Base-by-base conservation (phyloP, 2,329 filamentous ascomycete species). In the Arthrobotrys musiformis region DNA sequence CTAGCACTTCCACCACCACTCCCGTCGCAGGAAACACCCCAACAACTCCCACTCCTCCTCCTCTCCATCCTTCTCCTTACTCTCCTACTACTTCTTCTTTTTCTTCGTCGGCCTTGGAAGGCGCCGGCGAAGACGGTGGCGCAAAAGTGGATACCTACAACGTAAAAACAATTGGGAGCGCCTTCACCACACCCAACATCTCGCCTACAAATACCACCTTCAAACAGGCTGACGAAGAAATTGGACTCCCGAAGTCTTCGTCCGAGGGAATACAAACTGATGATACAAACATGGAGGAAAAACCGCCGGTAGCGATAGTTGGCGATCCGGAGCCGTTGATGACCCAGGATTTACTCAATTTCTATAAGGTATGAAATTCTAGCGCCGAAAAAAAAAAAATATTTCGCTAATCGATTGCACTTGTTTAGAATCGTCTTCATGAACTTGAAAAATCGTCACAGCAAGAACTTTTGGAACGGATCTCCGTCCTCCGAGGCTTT, bases 321-420 rank as follows among this genome's bases (percentile, higher is more conserved):
- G 73, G 73, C 22, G 73, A 77, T 69, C 73, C 73, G 61, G 73
- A 77, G 60, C 73, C 73, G 58, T 77, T 77, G 66, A 77, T 77
- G 73, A 77, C 73, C 26, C 73, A 77, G 52, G 73, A 77, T 48
- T 52, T 77, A 17, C 52, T 77, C 13, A 77, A 77, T 33, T 77
- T 77, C 26, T 77, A 77, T 46, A 77, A 70, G 44, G 73, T 77
- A 37, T 40, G 64, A 26, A 6, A 24, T n/a, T n/a, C 4, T 46
- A 46, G 48, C 11, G 6, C 15, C 17, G 17, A 17, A 3, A 22
- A 26, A 13, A 15, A 22, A 33, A 56, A 19, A 7, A n/a, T 52
- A 5, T 56, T 22, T 56, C n/a, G 35, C 22, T 24, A 15, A 46
- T 22, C 37, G 17, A 37, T 54, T 44, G 42, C 30, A 35, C 54